Percentiles rank a stretch among this genome's conserved stretches.
phyloP scores from a whole-genome alignment of 2,329 filamentous ascomycete genomes.

The Exophiala sp. region DNA sequence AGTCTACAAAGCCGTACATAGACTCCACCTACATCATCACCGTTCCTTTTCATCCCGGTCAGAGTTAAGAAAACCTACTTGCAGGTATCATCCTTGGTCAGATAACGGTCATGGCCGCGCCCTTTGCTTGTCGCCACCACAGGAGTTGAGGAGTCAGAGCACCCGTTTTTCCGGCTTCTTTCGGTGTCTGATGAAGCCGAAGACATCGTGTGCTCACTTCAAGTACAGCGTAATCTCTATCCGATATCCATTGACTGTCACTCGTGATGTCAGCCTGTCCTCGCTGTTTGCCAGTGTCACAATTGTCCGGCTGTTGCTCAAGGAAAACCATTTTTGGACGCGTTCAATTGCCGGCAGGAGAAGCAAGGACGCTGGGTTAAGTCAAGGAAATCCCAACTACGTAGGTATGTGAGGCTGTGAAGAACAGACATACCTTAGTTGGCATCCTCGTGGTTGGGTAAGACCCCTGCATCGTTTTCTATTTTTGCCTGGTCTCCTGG shows the following conservation, averaged over 20 bases:
- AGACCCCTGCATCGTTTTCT: constrained; percentile 11
- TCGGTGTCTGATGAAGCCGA: too few relatives aligned
- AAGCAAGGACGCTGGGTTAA: too few relatives aligned
- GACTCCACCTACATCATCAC: not conserved
- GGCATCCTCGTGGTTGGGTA: constrained; percentile 7
- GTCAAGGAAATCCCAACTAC: too few relatives aligned
- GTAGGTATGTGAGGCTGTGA: constrained; percentile 21
- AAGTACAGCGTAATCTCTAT: too few relatives aligned
- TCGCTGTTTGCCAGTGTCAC: not conserved
- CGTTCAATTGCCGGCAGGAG: too few relatives aligned
- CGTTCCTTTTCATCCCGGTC: not conserved
- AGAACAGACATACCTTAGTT: not conserved
- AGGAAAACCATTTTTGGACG: too few relatives aligned
- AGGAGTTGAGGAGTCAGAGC: too few relatives aligned
- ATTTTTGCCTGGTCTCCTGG: constrained; percentile 15
- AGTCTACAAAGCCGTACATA: too few relatives aligned
- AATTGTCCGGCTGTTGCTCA: too few relatives aligned
- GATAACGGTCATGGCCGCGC: not conserved
- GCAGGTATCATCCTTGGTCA: not conserved
- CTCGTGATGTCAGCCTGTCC: not conserved
- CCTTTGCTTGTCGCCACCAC: too few relatives aligned
- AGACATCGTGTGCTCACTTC: not conserved
- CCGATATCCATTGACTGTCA: too few relatives aligned
- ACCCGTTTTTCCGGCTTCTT: too few relatives aligned
- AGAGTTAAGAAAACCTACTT: not conserved